These are phyloP conservation scores for Magnusiomyces clavatus DNA, from an alignment of 1,139 yeast species.

Conservation along the genomic window DNA sequence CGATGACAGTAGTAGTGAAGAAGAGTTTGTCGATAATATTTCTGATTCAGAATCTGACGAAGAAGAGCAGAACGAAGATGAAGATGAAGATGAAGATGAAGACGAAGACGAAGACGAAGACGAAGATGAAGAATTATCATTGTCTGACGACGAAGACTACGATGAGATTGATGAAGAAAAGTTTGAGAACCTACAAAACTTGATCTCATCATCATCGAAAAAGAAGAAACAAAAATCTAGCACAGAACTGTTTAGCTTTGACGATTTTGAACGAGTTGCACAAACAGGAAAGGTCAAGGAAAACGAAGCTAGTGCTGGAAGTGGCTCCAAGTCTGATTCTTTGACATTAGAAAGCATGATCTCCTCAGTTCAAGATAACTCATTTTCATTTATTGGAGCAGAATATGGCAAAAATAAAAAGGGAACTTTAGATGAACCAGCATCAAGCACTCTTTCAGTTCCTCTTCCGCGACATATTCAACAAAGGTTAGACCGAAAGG, in stretches of 20 bases:
- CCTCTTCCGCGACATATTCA: conserved; percentile 86
- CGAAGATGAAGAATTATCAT: conserved; percentile 23
- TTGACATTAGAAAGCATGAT: conserved; percentile 43
- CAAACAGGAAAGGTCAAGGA: conserved; percentile 54
- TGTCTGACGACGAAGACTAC: conserved; percentile 21
- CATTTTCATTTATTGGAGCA: too few relatives aligned
- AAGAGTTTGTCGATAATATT: conserved; percentile 11
- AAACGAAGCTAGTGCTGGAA: conserved; percentile 61
- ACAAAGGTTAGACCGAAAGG: conserved; percentile 76
- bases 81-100: conserved; percentile 32
- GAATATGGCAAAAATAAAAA: conserved; percentile 10
- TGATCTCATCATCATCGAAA: conserved; percentile 19
- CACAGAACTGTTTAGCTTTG: conserved; percentile 15
- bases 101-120: conserved; percentile 23
- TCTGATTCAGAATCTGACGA: conserved; percentile 23
- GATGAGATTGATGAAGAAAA: conserved; percentile 23
- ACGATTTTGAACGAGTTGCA: conserved; percentile 33
- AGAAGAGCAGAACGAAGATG: conserved; percentile 25
- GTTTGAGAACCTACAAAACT: conserved; percentile 19
- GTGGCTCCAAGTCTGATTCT: conserved; percentile 26
- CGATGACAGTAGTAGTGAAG: conserved; percentile 16
- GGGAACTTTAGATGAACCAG: conserved; percentile 28
- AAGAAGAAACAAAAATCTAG: conserved; percentile 19
- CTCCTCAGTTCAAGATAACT: conserved; percentile 44
- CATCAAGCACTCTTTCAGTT: conserved; percentile 45